Evolutionary conservation across 331 rosid species (phyloP).

Genomic region (Arachis monticola): DNA sequence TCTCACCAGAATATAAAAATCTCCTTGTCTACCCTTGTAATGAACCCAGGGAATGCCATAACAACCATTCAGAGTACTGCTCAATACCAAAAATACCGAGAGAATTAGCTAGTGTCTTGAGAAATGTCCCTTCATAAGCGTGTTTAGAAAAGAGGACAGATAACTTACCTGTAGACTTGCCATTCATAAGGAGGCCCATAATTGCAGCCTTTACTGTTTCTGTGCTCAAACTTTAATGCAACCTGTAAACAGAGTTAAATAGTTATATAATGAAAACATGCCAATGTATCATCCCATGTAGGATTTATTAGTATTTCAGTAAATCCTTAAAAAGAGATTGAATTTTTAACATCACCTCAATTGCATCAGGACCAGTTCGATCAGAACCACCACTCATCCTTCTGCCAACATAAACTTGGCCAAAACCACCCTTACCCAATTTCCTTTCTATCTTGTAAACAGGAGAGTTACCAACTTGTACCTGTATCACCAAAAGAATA

Average conservation of each 20-base stretch:
- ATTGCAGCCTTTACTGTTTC: constrained; percentile 94
- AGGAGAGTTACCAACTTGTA: constrained; percentile 93
- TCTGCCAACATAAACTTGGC: constrained; percentile 95
- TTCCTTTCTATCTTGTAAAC: constrained; percentile 84
- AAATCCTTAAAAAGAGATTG: constrained; percentile 30
- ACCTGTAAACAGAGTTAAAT: constrained; percentile 59
- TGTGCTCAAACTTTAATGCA: constrained; percentile 91
- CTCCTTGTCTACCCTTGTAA: constrained; percentile 96
- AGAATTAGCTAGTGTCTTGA: constrained; percentile 30
- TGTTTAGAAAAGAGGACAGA: constrained; percentile 22
- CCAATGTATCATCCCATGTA: constrained; percentile 28
- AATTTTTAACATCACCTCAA: constrained; percentile 65
- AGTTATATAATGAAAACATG: background rate
- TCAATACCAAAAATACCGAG: constrained; percentile 32
- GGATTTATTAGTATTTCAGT: constrained; percentile 14
- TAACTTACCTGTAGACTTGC: constrained; percentile 86
- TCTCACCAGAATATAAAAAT: constrained; percentile 92
- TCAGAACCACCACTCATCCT: constrained; percentile 84
- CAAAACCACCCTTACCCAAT: constrained; percentile 96
- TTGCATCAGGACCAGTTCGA: constrained; percentile 81
- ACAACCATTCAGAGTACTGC: constrained; percentile 82
- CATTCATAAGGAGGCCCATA: constrained; percentile 97
- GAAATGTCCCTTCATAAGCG: constrained; percentile 11
- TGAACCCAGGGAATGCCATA: constrained; percentile 94
- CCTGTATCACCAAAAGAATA: constrained; percentile 54